Conservation (phyloP, 2,329 filamentous ascomycete genomes). For the Phoma sp. region DNA sequence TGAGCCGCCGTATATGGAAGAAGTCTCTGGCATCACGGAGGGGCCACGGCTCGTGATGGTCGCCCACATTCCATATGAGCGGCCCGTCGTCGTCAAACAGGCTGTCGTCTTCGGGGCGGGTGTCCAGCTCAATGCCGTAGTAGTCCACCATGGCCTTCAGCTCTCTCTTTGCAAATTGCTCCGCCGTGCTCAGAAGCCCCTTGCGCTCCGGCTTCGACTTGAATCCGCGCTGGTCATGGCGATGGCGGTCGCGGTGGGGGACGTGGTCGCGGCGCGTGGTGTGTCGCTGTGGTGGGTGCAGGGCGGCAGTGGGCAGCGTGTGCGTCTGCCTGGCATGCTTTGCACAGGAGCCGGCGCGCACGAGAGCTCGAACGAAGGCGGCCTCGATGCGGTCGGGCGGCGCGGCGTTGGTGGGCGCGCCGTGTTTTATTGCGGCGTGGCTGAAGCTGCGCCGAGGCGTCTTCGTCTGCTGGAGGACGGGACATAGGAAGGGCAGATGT, state of each 20-base stretch:
- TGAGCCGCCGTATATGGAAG: slow-evolving; percentile 43
- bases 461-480: slow-evolving; percentile 17
- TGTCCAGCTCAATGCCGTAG: slow-evolving; percentile 47
- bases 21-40: slow-evolving; percentile 41
- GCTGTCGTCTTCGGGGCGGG: slow-evolving; percentile 32
- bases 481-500: slow-evolving; percentile 45
- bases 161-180: slow-evolving; percentile 52
- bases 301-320: slow-evolving; percentile 18
- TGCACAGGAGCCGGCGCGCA: slow-evolving; percentile 60
- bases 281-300: slow-evolving; percentile 4
- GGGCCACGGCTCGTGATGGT: slow-evolving; percentile 45
- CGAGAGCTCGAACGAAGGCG: slow-evolving; percentile 62
- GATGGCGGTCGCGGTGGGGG: slow-evolving; percentile 10
- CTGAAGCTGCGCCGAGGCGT: slow-evolving; percentile 28
- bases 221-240: slow-evolving; percentile 11
- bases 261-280: background rate
- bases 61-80: slow-evolving; percentile 43
- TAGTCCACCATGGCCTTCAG: slow-evolving; percentile 58
- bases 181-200: slow-evolving; percentile 32
- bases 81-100: slow-evolving; percentile 37
- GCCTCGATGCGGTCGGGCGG: slow-evolving; percentile 54
- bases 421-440: slow-evolving; percentile 23
- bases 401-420: slow-evolving; percentile 13
- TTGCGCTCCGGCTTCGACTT: slow-evolving; percentile 14
- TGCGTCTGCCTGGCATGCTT: slow-evolving; percentile 54